Evolutionary conservation across 768 basidiomycete genomes (phyloP), one percentile per base, ranked within the genome.

Genomic region (Tylopilus sp.): DNA sequence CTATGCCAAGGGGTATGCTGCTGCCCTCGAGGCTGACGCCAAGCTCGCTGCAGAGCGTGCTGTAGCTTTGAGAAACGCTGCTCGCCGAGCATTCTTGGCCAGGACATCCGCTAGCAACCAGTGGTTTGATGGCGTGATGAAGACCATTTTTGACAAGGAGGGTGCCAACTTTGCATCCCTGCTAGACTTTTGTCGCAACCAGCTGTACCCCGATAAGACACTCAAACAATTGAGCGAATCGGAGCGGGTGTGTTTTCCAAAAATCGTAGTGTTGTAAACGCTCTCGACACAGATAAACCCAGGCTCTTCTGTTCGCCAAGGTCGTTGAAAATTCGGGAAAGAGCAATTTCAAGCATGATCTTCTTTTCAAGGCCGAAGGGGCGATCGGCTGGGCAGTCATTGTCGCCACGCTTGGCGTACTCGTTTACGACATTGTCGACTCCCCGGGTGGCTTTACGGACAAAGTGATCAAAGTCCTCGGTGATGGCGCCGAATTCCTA

Each of bases 151-250:
- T 13, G 33, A 25, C 17, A 47, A 47, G n/a, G 35, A 38, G 0
- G 45, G 45, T 1, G 12, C 45, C n/a, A 47, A 38, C 18, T 47
- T 47, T 47, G 45, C 1, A 15, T 47, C 45, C n/a, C 35, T 38
- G 35, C 45, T 47, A 6, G 45, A 38, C n/a, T 47, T n/a, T n/a
- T 36, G 45, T 18, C 45, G 45, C 30, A 46, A 46, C 23, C 31
- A 46, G 22, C 22, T 46, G 10, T 47, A 36, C 20, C 35, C 45
- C 3, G 23, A 36, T 17, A 47, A 47, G 45, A 25, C 45, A 3
- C 43, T 44, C 28, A 44, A 44, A 17, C 43, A 31, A 31, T 13
- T 44, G 28, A 21, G 9, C 8, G 28, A 44, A 44, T 20, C 43
- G 4, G 43, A 44, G 43, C 18, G 20, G 43, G 43, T 44, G 8